A percentile compares a stretch with the other conserved stretches of the same genome.
phyloP scores from a whole-genome alignment of 257 asterid species.

The Solanum paucissectum region DNA sequence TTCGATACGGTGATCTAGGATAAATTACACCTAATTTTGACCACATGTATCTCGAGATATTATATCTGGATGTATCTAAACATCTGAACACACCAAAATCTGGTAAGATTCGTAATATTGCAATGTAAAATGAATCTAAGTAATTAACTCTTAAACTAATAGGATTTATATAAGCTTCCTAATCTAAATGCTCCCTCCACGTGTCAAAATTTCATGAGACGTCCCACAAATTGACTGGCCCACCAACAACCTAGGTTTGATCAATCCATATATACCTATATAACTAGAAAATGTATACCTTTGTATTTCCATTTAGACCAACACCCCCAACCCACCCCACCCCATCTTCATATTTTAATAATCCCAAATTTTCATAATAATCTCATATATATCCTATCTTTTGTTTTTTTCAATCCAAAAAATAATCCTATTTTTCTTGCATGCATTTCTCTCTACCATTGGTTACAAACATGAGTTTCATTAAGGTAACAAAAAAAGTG shows the following conservation, averaged over 20 bases:
- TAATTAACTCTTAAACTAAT: too few relatives aligned
- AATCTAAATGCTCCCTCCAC: not conserved
- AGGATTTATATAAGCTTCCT: too few relatives aligned
- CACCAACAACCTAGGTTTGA: slow-evolving; percentile 4
- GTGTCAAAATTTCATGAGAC: not conserved
- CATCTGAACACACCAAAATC: too few relatives aligned
- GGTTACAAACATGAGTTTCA: slow-evolving; percentile 12
- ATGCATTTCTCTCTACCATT: slow-evolving; percentile 21
- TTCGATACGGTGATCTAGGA: too few relatives aligned
- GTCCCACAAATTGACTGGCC: slow-evolving; percentile 22
- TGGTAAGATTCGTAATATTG: too few relatives aligned
- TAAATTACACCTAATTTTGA: too few relatives aligned
- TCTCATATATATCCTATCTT: not conserved
- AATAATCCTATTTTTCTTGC: not conserved
- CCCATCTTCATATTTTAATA: not conserved
- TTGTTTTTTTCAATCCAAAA: not conserved
- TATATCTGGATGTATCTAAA: too few relatives aligned
- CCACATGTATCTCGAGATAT: too few relatives aligned
- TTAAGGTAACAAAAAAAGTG: not conserved
- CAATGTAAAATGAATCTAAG: too few relatives aligned
- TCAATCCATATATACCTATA: not conserved
- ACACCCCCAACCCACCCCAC: not conserved
- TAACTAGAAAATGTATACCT: not conserved
- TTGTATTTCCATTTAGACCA: slow-evolving; percentile 4
- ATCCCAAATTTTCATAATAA: not conserved